Evolutionary conservation across 1,284 basidiomycete species (phyloP), one percentile per base, ranked within the genome.

Genomic region (Meira nashicola): DNA sequence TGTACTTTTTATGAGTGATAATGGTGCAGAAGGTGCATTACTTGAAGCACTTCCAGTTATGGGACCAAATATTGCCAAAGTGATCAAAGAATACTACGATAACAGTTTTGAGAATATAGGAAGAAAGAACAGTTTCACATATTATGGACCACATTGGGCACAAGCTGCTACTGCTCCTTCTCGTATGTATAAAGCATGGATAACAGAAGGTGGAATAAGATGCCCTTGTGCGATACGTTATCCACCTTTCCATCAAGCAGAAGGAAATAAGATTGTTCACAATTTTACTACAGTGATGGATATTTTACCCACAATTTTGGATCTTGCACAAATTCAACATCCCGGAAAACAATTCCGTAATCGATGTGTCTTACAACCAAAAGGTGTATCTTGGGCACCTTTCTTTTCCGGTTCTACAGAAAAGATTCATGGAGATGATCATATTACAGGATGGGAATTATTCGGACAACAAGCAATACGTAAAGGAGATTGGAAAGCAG

Each of bases 1-100:
- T 21, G 57, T 79, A 41, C 62, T 79, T 28, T 79, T 79, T 60
- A 66, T 66, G 23, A 60, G 58, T 41, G 78, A 79, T 55, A 79
- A 79, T 57, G 78, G 77, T 9, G 77, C 76, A 1, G 77, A 79
- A 58, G 78, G 78, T 5, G 70, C 70, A 9, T 41, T 66, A 55
- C 63, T 60, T 39, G 69, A 60, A 60, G 67, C 70, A 7, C 49
- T 67, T 17, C 70, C 70, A 15, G 43, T 72, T 9, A 58, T 70
- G 52, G 64, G 64, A 11, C 55, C 53, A 1, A 46, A 55, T 43
- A 56, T 71, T 2, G 49, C 55, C 21, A 39, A 60, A 12, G 61
- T 61, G 23, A 71, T 74, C 19, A 44, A 28, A 14, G 52, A 62
- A 15, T 57, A 64, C 54, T 73, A 66, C 44, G 62, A 74, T 53